Percentiles rank a stretch among this genome's conserved stretches.
These are phyloP conservation scores for Maudiozyma barnettii DNA, from an alignment of 805 yeast genomes.

Conservation along the genomic window DNA sequence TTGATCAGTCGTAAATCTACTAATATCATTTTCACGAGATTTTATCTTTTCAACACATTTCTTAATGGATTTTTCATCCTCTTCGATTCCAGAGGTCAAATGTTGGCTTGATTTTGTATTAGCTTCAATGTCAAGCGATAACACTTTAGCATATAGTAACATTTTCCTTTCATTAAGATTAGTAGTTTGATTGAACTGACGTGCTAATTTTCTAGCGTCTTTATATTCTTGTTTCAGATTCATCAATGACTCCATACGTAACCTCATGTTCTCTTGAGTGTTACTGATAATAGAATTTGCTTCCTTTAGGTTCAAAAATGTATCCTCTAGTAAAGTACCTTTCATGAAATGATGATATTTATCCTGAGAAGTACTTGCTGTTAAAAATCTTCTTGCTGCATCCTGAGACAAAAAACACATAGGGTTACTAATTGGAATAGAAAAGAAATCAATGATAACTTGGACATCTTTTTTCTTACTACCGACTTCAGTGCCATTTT, in stretches of 20 bases:
- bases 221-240: slow-evolving; percentile 33
- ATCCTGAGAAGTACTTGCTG: slow-evolving; percentile 60
- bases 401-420: slow-evolving; percentile 90
- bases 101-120: slow-evolving; percentile 14
- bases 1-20: slow-evolving; percentile 17
- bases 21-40: slow-evolving; percentile 22
- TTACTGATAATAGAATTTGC: slow-evolving; percentile 29
- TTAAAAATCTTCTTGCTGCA: slow-evolving; percentile 81
- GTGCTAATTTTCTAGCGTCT: slow-evolving; percentile 34
- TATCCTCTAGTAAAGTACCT: slow-evolving; percentile 66
- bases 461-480: slow-evolving; percentile 57
- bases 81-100: slow-evolving; percentile 10
- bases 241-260: slow-evolving; percentile 33
- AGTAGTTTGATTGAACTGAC: slow-evolving; percentile 34
- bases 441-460: slow-evolving; percentile 57
- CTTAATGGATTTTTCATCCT: slow-evolving; percentile 13
- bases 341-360: slow-evolving; percentile 72
- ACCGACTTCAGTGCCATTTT: slow-evolving; percentile 43
- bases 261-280: slow-evolving; percentile 34
- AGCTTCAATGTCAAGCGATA: slow-evolving; percentile 37
- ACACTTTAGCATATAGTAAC: slow-evolving; percentile 37
- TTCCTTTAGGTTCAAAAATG: slow-evolving; percentile 42
- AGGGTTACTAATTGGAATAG: slow-evolving; percentile 80
- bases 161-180: slow-evolving; percentile 33
- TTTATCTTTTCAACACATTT: slow-evolving; percentile 11